Conservation (phyloP, 495 filamentous ascomycete species). For the Poronia punctata region DNA sequence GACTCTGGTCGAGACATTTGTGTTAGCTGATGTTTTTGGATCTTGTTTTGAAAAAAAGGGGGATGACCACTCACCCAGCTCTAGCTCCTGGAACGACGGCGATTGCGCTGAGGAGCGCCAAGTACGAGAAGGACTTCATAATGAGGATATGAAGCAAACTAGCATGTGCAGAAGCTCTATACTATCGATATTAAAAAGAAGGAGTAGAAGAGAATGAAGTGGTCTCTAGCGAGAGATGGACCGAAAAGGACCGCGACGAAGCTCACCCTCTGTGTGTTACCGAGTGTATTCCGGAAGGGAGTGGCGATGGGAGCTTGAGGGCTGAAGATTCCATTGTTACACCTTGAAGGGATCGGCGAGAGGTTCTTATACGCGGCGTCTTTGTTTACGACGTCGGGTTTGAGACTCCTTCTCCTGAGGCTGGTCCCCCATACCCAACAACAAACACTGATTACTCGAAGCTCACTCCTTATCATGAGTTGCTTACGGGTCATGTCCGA, state of each 20-base stretch:
- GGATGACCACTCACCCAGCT: conserved; percentile 10
- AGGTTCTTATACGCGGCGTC: conserved; percentile 8
- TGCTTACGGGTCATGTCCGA: conserved; percentile 7
- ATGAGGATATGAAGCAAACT: not conserved
- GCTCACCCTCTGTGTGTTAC: too few species aligned
- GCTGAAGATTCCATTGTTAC: conserved; percentile 1
- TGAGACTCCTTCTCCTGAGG: too few species aligned
- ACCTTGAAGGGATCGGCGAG: not conserved
- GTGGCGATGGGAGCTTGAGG: conserved; percentile 7
- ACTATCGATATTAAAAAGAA: conserved; percentile 4
- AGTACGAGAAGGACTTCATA: conserved; percentile 10
- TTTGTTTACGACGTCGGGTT: too few species aligned
- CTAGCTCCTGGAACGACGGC: conserved; percentile 7
- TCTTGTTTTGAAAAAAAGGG: too few species aligned
- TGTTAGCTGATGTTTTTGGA: not conserved
- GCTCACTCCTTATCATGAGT: conserved; percentile 8
- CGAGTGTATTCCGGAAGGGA: too few species aligned
- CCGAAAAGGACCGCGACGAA: too few species aligned
- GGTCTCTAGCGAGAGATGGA: conserved; percentile 1
- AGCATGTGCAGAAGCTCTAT: not conserved
- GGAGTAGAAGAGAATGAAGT: conserved; percentile 1
- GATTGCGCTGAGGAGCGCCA: conserved; percentile 10
- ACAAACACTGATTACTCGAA: conserved; percentile 9
- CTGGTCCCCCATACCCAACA: too few species aligned
- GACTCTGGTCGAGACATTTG: not conserved